A percentile compares a stretch with the other conserved stretches of the same genome.
Evolutionary conservation across 768 basidiomycete genomes (phyloP).

Genomic region (Strobilomyces dryophilus): DNA sequence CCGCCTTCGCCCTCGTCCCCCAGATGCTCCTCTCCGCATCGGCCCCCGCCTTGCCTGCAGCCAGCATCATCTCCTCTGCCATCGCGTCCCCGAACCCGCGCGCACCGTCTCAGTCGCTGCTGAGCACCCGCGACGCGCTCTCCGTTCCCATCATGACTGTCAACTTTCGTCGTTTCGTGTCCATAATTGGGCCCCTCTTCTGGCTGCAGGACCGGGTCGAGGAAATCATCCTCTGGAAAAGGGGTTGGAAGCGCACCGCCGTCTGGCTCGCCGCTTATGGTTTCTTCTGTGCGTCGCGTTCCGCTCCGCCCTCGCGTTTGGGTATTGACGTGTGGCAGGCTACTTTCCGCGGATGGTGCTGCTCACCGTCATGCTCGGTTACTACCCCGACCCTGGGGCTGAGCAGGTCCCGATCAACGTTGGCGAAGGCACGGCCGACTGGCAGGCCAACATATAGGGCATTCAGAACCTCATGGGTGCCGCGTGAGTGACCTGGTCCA

Average conservation of each 20-base stretch:
- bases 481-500: conserved; percentile 44
- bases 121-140: conserved; percentile 63
- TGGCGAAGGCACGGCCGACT: conserved; percentile 67
- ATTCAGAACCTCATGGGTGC: conserved; percentile 91
- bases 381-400: conserved; percentile 44
- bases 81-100: conserved; percentile 24
- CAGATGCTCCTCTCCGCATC: conserved; percentile 32
- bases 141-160: conserved; percentile 69
- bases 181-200: conserved; percentile 72
- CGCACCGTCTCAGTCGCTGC: conserved; percentile 22
- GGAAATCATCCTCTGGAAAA: conserved; percentile 80
- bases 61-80: conserved; percentile 13
- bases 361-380: conserved; percentile 61
- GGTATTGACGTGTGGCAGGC: conserved; percentile 39
- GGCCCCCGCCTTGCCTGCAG: conserved; percentile 11
- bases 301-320: neutral
- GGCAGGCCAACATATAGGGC: conserved; percentile 84
- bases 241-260: conserved; percentile 65
- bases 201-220: conserved; percentile 89
- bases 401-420: conserved; percentile 36
- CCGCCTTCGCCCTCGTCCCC: conserved; percentile 36
- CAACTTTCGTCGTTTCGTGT: conserved; percentile 71
- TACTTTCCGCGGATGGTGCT: conserved; percentile 68
- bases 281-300: conserved; percentile 64
- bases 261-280: conserved; percentile 75